phyloP scores from a whole-genome alignment of 306 rosid genomes.

The Canavalia ensiformis region DNA sequence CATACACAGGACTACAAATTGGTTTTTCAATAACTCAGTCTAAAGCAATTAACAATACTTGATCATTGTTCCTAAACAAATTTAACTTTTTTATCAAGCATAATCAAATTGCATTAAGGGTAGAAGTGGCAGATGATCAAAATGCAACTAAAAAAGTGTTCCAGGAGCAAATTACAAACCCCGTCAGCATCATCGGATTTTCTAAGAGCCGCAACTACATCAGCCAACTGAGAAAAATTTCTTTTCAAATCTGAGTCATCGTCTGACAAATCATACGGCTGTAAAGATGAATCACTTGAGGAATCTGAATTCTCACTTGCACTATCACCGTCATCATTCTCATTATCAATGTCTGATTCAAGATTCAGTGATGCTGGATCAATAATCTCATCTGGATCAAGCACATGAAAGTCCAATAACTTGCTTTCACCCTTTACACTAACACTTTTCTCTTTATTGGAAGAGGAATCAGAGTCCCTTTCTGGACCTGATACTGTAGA shows the following conservation, averaged over 20 bases:
- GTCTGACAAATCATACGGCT: conserved; percentile 90
- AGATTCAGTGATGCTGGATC: conserved; percentile 78
- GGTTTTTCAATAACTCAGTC: conserved; percentile 36
- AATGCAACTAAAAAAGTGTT: conserved; percentile 35
- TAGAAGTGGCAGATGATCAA: conserved; percentile 44
- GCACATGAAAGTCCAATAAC: conserved; percentile 61
- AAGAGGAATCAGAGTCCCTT: conserved; percentile 45
- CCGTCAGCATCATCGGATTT: conserved; percentile 92
- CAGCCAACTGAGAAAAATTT: conserved; percentile 79
- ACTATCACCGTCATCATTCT: conserved; percentile 60
- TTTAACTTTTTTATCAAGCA: conserved; percentile 9
- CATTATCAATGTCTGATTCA: conserved; percentile 64
- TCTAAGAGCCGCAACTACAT: conserved; percentile 85
- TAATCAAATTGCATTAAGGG: conserved; percentile 41
- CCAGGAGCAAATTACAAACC: conserved; percentile 66
- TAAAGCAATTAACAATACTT: conserved; percentile 25
- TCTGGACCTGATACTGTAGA: conserved; percentile 52
- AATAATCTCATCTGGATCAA: conserved; percentile 93
- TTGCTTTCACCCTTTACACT: conserved; percentile 61
- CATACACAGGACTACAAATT: conserved; percentile 29
- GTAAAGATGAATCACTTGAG: conserved; percentile 79
- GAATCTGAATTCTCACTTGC: conserved; percentile 81
- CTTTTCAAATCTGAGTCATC: conserved; percentile 90
- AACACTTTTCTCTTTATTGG: conserved; percentile 48
- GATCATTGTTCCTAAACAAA: conserved; percentile 32